Conservation (phyloP, 2,329 filamentous ascomycete species). For the Eurotiales sp. region DNA sequence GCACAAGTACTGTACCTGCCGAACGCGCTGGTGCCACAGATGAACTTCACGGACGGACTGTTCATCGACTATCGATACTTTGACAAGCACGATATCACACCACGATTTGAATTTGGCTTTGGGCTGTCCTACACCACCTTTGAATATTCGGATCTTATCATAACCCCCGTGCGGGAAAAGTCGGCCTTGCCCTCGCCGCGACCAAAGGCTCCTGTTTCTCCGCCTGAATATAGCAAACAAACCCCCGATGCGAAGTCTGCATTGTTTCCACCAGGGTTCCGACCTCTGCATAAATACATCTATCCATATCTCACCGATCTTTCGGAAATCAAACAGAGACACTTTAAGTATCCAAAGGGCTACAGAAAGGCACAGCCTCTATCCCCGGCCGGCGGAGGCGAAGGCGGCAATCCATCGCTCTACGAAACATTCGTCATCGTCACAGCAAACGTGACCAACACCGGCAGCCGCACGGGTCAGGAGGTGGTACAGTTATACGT, state of each 20-base stretch:
- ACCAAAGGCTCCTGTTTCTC: conserved; percentile 36
- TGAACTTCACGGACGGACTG: conserved; percentile 76
- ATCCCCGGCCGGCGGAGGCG: conserved; percentile 66
- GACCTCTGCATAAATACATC: conserved; percentile 64
- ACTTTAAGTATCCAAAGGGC: conserved; percentile 53
- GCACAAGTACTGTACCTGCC: conserved; percentile 67
- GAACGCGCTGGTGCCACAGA: conserved; percentile 69
- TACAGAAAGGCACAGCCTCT: conserved; percentile 49
- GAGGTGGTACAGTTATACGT: conserved; percentile 63
- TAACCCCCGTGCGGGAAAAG: conserved; percentile 49
- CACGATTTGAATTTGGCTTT: conserved; percentile 81
- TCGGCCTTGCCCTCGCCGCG: conserved; percentile 44
- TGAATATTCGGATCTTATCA: conserved; percentile 53
- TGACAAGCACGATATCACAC: conserved; percentile 68
- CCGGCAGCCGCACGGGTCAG: conserved; percentile 44
- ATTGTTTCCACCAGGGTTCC: conserved; percentile 59
- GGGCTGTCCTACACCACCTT: conserved; percentile 80
- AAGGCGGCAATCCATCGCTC: conserved; percentile 47
- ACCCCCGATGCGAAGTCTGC: conserved; percentile 56
- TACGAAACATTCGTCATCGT: conserved; percentile 49
- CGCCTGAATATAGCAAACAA: conserved; percentile 54
- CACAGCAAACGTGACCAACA: conserved; percentile 47
- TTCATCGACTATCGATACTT: conserved; percentile 91
- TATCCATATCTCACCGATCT: conserved; percentile 64
- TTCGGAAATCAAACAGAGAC: conserved; percentile 42